Evolutionary conservation across 2,329 filamentous ascomycete genomes (phyloP).

Genomic region (Aspergillus niger): DNA sequence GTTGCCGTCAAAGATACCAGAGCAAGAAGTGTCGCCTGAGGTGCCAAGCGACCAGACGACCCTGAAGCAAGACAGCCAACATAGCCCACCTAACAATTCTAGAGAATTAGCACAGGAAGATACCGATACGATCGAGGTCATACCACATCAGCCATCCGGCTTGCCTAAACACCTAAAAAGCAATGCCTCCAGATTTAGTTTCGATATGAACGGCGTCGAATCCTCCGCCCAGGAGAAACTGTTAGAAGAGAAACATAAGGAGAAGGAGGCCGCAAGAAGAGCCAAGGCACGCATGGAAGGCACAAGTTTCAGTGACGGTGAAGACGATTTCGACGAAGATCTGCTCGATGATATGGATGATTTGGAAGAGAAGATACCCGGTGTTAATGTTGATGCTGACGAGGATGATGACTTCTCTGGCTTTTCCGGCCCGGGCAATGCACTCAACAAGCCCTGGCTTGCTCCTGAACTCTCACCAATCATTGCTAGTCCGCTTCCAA

Average conservation of each 20-base stretch:
- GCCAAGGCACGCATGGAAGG: slow-evolving; percentile 33
- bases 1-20: slow-evolving; percentile 40
- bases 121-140: slow-evolving; percentile 35
- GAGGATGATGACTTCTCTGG: slow-evolving; percentile 40
- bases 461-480: slow-evolving; percentile 40
- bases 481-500: slow-evolving; percentile 35
- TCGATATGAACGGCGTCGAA: slow-evolving; percentile 61
- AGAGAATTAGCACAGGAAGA: slow-evolving; percentile 19
- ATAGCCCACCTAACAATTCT: slow-evolving; percentile 8
- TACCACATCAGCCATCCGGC: slow-evolving; percentile 33
- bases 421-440: slow-evolving; percentile 28
- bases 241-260: slow-evolving; percentile 64
- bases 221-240: slow-evolving; percentile 62
- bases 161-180: slow-evolving; percentile 54
- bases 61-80: slow-evolving; percentile 10
- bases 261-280: slow-evolving; percentile 51
- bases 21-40: slow-evolving; percentile 20
- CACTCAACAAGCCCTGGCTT: slow-evolving; percentile 36
- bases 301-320: slow-evolving; percentile 43
- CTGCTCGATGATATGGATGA: slow-evolving; percentile 46
- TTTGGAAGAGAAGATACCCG: slow-evolving; percentile 52
- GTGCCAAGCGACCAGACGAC: slow-evolving; percentile 12
- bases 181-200: slow-evolving; percentile 65
- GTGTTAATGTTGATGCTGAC: slow-evolving; percentile 51
- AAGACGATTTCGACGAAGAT: slow-evolving; percentile 49